Percentiles rank a stretch among this genome's conserved stretches.
These are phyloP conservation scores for Colletotrichum plurivorum DNA, from an alignment of 2,329 filamentous ascomycete species.

Conservation along the genomic window DNA sequence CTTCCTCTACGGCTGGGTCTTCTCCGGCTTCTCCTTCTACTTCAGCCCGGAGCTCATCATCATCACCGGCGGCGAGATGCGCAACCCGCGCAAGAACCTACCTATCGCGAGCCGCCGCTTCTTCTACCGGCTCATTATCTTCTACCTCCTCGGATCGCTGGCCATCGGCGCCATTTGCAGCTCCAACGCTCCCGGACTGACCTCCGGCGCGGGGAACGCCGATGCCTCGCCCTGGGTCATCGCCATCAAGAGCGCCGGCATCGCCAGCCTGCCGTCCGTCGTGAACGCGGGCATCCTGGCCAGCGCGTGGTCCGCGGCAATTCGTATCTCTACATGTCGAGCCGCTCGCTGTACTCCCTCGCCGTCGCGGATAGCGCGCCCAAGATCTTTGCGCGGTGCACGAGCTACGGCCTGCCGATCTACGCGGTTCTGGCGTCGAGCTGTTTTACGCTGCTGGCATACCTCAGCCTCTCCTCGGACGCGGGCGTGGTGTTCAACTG, in stretches of 20 bases:
- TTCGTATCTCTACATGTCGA: conserved; percentile 68
- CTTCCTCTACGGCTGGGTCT: conserved; percentile 42
- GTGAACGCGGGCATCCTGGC: conserved; percentile 69
- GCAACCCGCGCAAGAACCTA: conserved; percentile 61
- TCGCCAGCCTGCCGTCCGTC: conserved; percentile 65
- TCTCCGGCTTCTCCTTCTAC: conserved; percentile 43
- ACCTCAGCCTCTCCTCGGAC: conserved; percentile 69
- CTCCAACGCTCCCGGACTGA: conserved; percentile 63
- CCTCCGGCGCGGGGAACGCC: conserved; percentile 43
- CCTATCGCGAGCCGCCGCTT: conserved; percentile 45
- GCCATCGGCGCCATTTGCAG: conserved; percentile 68
- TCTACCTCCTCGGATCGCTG: conserved; percentile 65
- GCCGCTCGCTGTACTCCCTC: conserved; percentile 68
- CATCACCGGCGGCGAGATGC: conserved; percentile 44
- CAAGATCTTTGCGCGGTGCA: conserved; percentile 53
- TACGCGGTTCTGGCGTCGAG: conserved; percentile 61
- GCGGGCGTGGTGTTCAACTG: conserved; percentile 74
- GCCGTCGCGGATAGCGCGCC: conserved; percentile 66
- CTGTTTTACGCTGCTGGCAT: conserved; percentile 72
- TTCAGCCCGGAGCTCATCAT: conserved; percentile 43
- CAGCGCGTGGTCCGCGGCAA: conserved; percentile 65
- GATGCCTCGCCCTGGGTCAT: conserved; percentile 64
- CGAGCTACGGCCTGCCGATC: conserved; percentile 18
- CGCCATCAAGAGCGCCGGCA: conserved; percentile 65
- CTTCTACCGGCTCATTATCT: conserved; percentile 47